Base-by-base conservation (phyloP, 2,329 filamentous ascomycete species). In the Exophiala aquamarina region DNA sequence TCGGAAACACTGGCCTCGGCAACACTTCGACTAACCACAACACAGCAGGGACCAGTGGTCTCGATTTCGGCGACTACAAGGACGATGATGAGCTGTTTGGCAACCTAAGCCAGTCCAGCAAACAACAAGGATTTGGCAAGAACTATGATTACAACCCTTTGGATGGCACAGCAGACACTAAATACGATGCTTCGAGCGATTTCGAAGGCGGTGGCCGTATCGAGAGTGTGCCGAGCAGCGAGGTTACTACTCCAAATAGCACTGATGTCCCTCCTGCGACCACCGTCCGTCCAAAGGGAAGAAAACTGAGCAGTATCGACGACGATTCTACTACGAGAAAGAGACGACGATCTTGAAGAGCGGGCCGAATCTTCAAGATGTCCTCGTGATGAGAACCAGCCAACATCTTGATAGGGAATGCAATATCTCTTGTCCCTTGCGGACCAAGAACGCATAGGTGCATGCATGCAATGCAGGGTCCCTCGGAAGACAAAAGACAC, bases 151-250 rank as follows among this genome's bases (percentile, higher is more conserved):
- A 72, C 41, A 63, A 69, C 45, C n/a, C n/a, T 6, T 60, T 63
- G 35, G 52, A 46, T 32, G 48, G 21, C 15, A 41, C 41, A 7
- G 37, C 40, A 8, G 42, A 48, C 18, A 15, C 44, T 15, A 54
- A 51, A 14, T 49, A 44, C 38, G 50, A 46, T 15, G 52, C 48
- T 36, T 52, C 47, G n/a, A 44, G 52, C n/a, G 63, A 65, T 19
- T 53, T 64, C 2, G 63, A 56, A 48, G 54, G 58, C 13, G 50
- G 46, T 14, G 56, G 61, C 14, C 53, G 70, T 13, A 63, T 72
- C 19, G 70, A 73, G 52, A 67, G 69, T 11, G 59, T 73, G 50
- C 69, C 70, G 8, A 70, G 71, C 53, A 73, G 70, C 45, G 70
- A 72, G 52, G 54, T 63, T 9, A 68, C 70, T 1, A 73, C 70